These are phyloP conservation scores for Albizia julibrissin DNA, from an alignment of 306 rosid species.

Conservation along the genomic window DNA sequence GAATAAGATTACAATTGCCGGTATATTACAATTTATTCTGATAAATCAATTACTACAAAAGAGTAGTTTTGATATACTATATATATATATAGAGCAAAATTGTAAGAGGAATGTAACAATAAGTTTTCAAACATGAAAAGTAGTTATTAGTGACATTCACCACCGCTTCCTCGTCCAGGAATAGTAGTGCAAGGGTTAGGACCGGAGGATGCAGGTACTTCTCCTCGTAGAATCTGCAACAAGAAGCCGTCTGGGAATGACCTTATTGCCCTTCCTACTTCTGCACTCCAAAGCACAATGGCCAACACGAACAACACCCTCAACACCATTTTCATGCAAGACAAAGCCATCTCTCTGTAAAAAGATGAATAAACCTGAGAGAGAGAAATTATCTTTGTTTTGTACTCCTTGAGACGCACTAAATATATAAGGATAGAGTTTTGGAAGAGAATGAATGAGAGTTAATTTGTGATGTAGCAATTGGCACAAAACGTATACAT, in stretches of 20 bases:
- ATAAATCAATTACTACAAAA: no score
- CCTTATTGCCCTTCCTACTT: slow-evolving; percentile 27
- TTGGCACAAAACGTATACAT: neutral
- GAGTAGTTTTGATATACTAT: no score
- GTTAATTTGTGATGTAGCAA: neutral
- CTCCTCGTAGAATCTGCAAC: slow-evolving; percentile 31
- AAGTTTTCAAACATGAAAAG: neutral
- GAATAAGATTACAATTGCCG: neutral
- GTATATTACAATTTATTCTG: neutral
- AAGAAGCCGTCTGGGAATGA: slow-evolving; percentile 25
- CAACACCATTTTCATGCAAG: slow-evolving; percentile 23
- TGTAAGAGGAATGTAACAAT: neutral
- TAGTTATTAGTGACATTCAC: neutral
- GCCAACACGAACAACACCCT: slow-evolving; percentile 18
- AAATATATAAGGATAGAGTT: neutral
- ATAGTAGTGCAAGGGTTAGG: slow-evolving; percentile 10
- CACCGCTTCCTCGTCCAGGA: neutral
- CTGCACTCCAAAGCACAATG: slow-evolving; percentile 12
- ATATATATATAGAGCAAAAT: no score
- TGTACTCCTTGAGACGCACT: no score
- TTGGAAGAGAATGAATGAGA: neutral
- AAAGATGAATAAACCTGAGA: neutral
- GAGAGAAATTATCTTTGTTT: neutral
- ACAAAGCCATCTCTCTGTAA: slow-evolving; percentile 20
- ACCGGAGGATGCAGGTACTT: neutral